phyloP scores from a whole-genome alignment of 345 rosid genomes.

The Lepidium sativum region DNA sequence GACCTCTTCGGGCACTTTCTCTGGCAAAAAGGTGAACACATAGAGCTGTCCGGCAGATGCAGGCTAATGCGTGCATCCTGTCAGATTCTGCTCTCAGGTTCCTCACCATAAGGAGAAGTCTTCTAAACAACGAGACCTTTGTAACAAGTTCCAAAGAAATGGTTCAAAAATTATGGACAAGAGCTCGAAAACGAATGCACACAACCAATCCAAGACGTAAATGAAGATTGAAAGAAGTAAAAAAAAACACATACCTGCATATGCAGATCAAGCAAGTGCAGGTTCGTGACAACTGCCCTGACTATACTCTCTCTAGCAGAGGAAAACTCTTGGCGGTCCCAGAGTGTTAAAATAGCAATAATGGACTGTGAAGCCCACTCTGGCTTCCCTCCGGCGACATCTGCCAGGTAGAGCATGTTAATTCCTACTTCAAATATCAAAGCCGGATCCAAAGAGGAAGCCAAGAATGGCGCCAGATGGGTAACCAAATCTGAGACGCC shows the following conservation, averaged over 20 bases:
- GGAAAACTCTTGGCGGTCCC: constrained; percentile 98
- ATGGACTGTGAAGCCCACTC: constrained; percentile 98
- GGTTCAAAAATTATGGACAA: constrained; percentile 9
- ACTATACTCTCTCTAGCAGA: constrained; percentile 98
- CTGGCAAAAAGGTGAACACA: constrained; percentile 97
- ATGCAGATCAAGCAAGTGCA: constrained; percentile 91
- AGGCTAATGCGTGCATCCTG: constrained; percentile 97
- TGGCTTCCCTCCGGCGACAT: constrained; percentile 96
- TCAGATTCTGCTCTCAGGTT: constrained; percentile 97
- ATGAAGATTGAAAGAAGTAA: not conserved
- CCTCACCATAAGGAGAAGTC: constrained; percentile 94
- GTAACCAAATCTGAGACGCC: constrained; percentile 86
- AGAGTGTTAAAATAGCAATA: constrained; percentile 86
- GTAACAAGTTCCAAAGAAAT: constrained; percentile 15
- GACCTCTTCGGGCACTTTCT: constrained; percentile 95
- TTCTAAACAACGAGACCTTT: constrained; percentile 92
- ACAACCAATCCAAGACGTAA: not conserved
- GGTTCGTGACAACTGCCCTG: constrained; percentile 87
- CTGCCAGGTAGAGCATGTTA: constrained; percentile 90
- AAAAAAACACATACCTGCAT: constrained; percentile 62
- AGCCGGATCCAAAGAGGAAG: constrained; percentile 89
- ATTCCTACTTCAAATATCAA: constrained; percentile 94
- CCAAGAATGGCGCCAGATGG: constrained; percentile 84
- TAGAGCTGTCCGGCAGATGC: constrained; percentile 95
- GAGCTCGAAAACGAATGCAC: not conserved